Conservation (phyloP, 805 yeast species). For the Monosporozyma unispora region DNA sequence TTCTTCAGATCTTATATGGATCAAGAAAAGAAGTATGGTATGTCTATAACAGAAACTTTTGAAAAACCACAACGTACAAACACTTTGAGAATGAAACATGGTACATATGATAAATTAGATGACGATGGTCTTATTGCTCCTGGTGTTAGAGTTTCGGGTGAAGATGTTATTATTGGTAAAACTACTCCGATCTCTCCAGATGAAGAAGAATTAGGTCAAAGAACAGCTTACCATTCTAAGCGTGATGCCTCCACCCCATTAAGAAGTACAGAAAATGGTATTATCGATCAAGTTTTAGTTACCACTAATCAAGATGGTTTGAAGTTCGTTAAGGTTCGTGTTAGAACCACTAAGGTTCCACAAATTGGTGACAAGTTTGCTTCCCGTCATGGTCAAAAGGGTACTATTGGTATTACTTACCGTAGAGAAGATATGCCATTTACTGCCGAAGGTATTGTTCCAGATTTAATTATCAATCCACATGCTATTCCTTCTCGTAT, state of each 20-base stretch:
- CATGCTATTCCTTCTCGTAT: constrained; percentile 99
- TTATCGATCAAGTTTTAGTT: constrained; percentile 92
- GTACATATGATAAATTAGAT: constrained; percentile 95
- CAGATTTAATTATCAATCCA: constrained; percentile 95
- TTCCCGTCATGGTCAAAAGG: constrained; percentile 99
- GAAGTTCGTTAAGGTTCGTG: constrained; percentile 93
- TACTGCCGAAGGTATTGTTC: constrained; percentile 89
- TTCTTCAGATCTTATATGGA: constrained; percentile 98
- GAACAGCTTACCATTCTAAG: constrained; percentile 96
- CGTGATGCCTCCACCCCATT: constrained; percentile 98
- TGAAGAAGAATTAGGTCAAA: constrained; percentile 95
- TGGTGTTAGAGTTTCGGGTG: constrained; percentile 97
- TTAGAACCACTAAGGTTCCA: constrained; percentile 97
- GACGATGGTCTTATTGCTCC: constrained; percentile 98
- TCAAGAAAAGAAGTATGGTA: constrained; percentile 96
- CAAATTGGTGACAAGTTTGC: constrained; percentile 99
- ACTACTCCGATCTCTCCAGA: constrained; percentile 99
- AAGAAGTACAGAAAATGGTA: constrained; percentile 95
- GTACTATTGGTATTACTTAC: constrained; percentile 98
- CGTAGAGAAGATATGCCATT: constrained; percentile 99
- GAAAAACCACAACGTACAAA: constrained; percentile 94
- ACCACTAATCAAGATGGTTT: constrained; percentile 98
- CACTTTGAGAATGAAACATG: constrained; percentile 91
- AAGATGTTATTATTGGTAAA: constrained; percentile 96
- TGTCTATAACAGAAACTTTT: constrained; percentile 95